phyloP scores from a whole-genome alignment of 805 yeast genomes.

The Candida dendrica region DNA sequence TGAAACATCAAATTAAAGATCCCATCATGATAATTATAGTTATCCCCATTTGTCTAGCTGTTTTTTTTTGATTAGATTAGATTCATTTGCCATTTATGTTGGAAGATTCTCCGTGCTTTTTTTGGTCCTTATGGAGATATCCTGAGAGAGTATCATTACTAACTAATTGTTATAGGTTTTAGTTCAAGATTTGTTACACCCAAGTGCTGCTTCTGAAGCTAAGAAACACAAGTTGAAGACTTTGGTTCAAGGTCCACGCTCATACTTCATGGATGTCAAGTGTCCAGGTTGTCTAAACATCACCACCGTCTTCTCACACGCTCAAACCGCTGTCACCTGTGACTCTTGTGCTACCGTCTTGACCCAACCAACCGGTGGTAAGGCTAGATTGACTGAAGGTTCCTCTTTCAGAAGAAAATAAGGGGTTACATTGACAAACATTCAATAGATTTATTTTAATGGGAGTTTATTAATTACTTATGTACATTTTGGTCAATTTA shows the following conservation, averaged over 20 bases:
- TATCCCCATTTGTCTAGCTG: not conserved
- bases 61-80: not conserved
- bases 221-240: slow-evolving; percentile 95
- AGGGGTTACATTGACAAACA: slow-evolving; percentile 15
- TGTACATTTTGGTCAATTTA: not conserved
- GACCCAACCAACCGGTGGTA: slow-evolving; percentile 99
- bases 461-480: not conserved
- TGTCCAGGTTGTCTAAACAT: slow-evolving; percentile 99
- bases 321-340: slow-evolving; percentile 99
- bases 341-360: slow-evolving; percentile 97
- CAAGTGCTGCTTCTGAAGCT: slow-evolving; percentile 94
- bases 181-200: slow-evolving; percentile 98
- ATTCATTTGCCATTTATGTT: too few relatives aligned
- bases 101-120: too few relatives aligned
- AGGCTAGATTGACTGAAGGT: slow-evolving; percentile 99
- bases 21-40: too few relatives aligned
- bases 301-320: slow-evolving; percentile 99
- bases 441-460: not conserved
- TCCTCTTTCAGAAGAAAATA: slow-evolving; percentile 99
- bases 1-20: too few relatives aligned
- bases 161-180: slow-evolving; percentile 57
- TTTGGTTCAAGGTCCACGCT: slow-evolving; percentile 96
- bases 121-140: too few relatives aligned
- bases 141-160: slow-evolving; percentile 12
- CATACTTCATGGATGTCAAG: slow-evolving; percentile 99